These are phyloP conservation scores for Wickerhamomyces hampshirensis DNA, from an alignment of 805 yeast genomes.

Conservation along the genomic window DNA sequence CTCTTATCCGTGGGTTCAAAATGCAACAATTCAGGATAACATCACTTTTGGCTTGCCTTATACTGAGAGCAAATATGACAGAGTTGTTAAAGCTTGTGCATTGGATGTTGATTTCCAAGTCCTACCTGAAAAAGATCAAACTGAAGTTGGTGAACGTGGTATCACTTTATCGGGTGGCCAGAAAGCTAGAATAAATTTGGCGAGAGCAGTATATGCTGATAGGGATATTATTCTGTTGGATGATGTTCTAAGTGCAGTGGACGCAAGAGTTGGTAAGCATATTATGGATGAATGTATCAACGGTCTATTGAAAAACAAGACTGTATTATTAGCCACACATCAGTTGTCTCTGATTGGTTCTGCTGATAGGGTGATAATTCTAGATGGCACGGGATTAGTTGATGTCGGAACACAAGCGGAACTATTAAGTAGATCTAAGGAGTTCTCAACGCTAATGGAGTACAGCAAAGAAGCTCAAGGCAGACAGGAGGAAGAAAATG, in stretches of 20 bases:
- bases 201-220: slow-evolving; percentile 72
- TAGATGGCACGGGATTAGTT: slow-evolving; percentile 59
- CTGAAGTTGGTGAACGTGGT: slow-evolving; percentile 85
- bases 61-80: slow-evolving; percentile 45
- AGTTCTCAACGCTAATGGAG: slow-evolving; percentile 49
- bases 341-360: slow-evolving; percentile 65
- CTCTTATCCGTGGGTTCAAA: slow-evolving; percentile 82
- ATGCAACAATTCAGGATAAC: slow-evolving; percentile 71
- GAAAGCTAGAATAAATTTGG: slow-evolving; percentile 75
- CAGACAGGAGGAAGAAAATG: slow-evolving; percentile 26
- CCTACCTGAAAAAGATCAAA: slow-evolving; percentile 69
- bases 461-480: slow-evolving; percentile 33
- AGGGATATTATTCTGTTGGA: slow-evolving; percentile 67
- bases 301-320: slow-evolving; percentile 51
- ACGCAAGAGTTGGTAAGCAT: slow-evolving; percentile 80
- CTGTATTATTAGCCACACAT: slow-evolving; percentile 80
- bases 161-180: slow-evolving; percentile 88
- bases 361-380: slow-evolving; percentile 66
- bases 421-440: slow-evolving; percentile 37
- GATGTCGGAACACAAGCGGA: slow-evolving; percentile 59
- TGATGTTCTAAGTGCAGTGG: slow-evolving; percentile 82
- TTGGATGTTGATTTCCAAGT: slow-evolving; percentile 58
- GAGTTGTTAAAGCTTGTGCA: slow-evolving; percentile 61
- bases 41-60: slow-evolving; percentile 61
- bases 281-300: slow-evolving; percentile 65